Conservation (phyloP, 768 basidiomycete genomes). For the Psilocybe tampanensis region DNA sequence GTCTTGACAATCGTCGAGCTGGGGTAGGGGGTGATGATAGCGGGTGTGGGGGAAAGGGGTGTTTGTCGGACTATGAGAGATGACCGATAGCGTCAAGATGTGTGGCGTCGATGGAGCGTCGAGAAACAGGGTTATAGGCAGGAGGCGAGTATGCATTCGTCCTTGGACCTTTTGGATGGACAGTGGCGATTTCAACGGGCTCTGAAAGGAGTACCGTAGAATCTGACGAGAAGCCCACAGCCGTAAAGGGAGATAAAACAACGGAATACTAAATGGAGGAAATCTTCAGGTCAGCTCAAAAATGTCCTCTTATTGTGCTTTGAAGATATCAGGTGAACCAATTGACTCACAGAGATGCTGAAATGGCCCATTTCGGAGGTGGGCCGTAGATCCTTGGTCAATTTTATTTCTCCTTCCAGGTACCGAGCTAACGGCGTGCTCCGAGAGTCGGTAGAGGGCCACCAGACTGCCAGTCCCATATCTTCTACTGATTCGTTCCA, state of each 20-base stretch:
- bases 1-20: too few species aligned
- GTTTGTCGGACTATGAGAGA: conserved; percentile 4
- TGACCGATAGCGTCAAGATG: conserved; percentile 3
- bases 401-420: conserved; percentile 54
- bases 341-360: conserved; percentile 48
- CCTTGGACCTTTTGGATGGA: conserved; percentile 51
- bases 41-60: not conserved
- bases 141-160: conserved; percentile 53
- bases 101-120: conserved; percentile 28
- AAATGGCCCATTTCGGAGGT: conserved; percentile 53
- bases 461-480: conserved; percentile 47
- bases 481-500: conserved; percentile 50
- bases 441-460: conserved; percentile 39
- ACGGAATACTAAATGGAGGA: conserved; percentile 43
- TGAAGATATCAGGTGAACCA: not conserved
- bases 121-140: conserved; percentile 40
- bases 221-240: conserved; percentile 39
- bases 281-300: conserved; percentile 8
- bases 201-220: conserved; percentile 43
- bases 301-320: not conserved
- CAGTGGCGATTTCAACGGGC: conserved; percentile 55
- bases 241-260: conserved; percentile 47
- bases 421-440: conserved; percentile 36
- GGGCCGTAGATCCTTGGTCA: conserved; percentile 53
- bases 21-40: too few species aligned